Conservation (phyloP, 371 early-diverging fungal species). For the Rhizopus arrhizus region DNA sequence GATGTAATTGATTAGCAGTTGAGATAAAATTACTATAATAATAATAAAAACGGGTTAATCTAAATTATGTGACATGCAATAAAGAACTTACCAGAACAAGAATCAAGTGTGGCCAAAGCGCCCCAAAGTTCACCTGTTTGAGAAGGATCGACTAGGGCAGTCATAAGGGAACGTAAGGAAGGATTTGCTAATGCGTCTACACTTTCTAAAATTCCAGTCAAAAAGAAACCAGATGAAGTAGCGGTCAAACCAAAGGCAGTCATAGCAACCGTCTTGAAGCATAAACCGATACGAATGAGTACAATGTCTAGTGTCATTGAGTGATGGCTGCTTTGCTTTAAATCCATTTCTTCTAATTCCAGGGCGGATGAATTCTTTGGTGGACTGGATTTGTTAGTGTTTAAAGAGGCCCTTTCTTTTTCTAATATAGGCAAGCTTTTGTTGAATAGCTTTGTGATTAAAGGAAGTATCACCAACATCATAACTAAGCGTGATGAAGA, state of each 20-base stretch:
- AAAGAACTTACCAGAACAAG: slow-evolving; percentile 45
- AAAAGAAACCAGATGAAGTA: slow-evolving; percentile 26
- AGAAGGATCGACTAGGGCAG: slow-evolving; percentile 45
- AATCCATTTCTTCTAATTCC: background rate
- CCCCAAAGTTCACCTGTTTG: slow-evolving; percentile 56
- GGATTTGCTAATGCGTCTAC: slow-evolving; percentile 33
- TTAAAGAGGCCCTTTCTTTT: background rate
- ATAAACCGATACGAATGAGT: slow-evolving; percentile 48
- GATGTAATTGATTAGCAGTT: slow-evolving; percentile 38
- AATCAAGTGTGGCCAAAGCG: slow-evolving; percentile 52
- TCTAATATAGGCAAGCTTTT: slow-evolving; percentile 7
- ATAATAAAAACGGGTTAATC: slow-evolving; percentile 11
- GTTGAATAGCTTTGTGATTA: slow-evolving; percentile 29
- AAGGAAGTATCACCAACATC: slow-evolving; percentile 33
- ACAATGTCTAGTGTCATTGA: slow-evolving; percentile 42
- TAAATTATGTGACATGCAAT: slow-evolving; percentile 5
- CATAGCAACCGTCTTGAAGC: slow-evolving; percentile 35
- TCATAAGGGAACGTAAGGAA: slow-evolving; percentile 47
- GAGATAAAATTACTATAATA: slow-evolving; percentile 36
- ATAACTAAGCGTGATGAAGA: slow-evolving; percentile 27
- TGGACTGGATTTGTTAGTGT: background rate
- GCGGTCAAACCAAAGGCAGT: slow-evolving; percentile 36
- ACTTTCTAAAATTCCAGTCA: slow-evolving; percentile 37
- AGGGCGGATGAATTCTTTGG: background rate
- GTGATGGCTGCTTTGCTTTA: background rate